Conservation (phyloP, 495 filamentous ascomycete species). For the Tetracladium marchalianum region DNA sequence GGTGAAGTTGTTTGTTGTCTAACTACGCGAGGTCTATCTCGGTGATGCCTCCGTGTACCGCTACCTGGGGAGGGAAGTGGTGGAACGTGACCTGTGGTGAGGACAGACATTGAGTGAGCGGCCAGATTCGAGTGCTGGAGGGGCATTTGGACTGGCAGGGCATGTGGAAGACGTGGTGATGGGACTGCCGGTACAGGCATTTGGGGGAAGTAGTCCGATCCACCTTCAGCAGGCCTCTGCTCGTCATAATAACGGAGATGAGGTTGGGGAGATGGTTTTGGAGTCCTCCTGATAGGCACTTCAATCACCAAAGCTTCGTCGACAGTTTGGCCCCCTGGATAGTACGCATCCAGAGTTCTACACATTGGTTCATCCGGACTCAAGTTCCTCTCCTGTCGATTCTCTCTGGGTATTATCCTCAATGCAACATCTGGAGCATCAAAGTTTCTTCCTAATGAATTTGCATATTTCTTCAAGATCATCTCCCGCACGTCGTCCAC, state of each 20-base stretch:
- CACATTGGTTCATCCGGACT: constrained; percentile 82
- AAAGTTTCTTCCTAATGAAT: constrained; percentile 78
- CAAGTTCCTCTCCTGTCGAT: constrained; percentile 54
- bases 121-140: constrained; percentile 24
- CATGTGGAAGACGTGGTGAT: constrained; percentile 31
- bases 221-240: constrained; percentile 56
- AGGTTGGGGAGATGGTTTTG: constrained; percentile 60
- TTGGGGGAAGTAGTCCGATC: constrained; percentile 81
- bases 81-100: constrained; percentile 71
- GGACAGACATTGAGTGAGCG: constrained; percentile 58
- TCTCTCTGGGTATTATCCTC: constrained; percentile 40
- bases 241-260: constrained; percentile 51
- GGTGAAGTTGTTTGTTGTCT: constrained; percentile 79
- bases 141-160: constrained; percentile 22
- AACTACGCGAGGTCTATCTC: constrained; percentile 41
- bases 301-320: constrained; percentile 91
- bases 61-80: constrained; percentile 76
- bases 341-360: constrained; percentile 72
- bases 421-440: constrained; percentile 82
- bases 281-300: constrained; percentile 69
- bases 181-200: constrained; percentile 48
- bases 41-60: constrained; percentile 34
- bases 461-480: constrained; percentile 86
- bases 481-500: constrained; percentile 92
- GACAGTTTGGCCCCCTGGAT: constrained; percentile 76